Conservation (phyloP, 768 basidiomycete species). For the Panus rudis region DNA sequence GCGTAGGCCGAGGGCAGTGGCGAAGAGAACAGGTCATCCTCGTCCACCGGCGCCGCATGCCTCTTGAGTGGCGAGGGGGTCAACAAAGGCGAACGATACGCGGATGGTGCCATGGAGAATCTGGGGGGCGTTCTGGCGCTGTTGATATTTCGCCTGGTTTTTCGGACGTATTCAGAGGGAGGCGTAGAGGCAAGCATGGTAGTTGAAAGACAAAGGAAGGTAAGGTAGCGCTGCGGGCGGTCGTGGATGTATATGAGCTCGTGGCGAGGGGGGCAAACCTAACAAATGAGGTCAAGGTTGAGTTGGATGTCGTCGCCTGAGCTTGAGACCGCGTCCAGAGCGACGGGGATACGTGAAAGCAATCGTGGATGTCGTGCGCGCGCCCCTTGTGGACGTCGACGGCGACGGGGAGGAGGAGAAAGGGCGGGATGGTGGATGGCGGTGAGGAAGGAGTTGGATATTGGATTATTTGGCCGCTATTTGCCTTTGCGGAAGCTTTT, state of each 20-base stretch:
- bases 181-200: conserved; percentile 27
- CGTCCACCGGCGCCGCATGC: conserved; percentile 36
- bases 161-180: conserved; percentile 28
- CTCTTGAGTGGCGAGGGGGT: conserved; percentile 58
- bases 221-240: conserved; percentile 15
- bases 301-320: conserved; percentile 7
- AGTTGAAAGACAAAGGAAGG: conserved; percentile 20
- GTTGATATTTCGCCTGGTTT: too few relatives aligned
- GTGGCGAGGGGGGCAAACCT: conserved; percentile 7
- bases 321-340: neutral
- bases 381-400: conserved; percentile 5
- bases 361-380: conserved; percentile 1
- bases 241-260: conserved; percentile 3
- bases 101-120: conserved; percentile 19
- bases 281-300: conserved; percentile 5
- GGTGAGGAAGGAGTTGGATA: neutral
- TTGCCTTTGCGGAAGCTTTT: too few relatives aligned
- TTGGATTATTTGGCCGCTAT: neutral
- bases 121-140: conserved; percentile 30
- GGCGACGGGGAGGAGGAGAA: conserved; percentile 3
- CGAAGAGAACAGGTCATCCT: conserved; percentile 47
- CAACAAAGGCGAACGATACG: conserved; percentile 52
- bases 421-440: conserved; percentile 1
- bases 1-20: conserved; percentile 33
- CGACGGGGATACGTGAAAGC: conserved; percentile 1